These are phyloP conservation scores for Westerdykella aurantiaca DNA, from an alignment of 2,329 filamentous ascomycete genomes.

Conservation along the genomic window DNA sequence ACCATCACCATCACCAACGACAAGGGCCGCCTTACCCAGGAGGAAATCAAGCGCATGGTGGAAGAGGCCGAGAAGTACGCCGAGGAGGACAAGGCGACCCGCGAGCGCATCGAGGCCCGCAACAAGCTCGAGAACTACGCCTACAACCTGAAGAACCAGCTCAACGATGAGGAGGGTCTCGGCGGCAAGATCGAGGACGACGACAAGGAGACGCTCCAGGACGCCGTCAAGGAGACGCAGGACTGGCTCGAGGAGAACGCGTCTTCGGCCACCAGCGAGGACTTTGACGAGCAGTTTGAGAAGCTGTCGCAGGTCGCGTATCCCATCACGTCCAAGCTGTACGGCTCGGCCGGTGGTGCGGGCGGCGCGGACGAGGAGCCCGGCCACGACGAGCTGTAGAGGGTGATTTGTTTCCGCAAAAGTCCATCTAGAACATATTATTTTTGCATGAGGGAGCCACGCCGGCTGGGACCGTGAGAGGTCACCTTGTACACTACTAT, in stretches of 20 bases:
- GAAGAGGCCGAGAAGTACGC: slow-evolving; percentile 97
- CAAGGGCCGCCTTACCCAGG: slow-evolving; percentile 92
- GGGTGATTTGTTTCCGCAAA: slow-evolving; percentile 13
- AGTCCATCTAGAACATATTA: slow-evolving; percentile 4
- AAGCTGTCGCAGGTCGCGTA: slow-evolving; percentile 95
- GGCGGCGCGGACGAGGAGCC: slow-evolving; percentile 61
- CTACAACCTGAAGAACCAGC: slow-evolving; percentile 98
- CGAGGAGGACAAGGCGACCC: slow-evolving; percentile 97
- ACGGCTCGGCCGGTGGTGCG: slow-evolving; percentile 56
- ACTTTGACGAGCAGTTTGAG: slow-evolving; percentile 99
- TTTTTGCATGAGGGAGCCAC: no score
- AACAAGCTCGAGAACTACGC: slow-evolving; percentile 99
- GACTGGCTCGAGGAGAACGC: slow-evolving; percentile 98
- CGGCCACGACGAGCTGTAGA: slow-evolving; percentile 48
- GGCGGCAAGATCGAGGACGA: slow-evolving; percentile 98
- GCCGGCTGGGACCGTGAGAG: no score
- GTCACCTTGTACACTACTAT: no score
- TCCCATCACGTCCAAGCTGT: slow-evolving; percentile 98
- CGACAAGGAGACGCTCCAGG: slow-evolving; percentile 93
- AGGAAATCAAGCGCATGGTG: slow-evolving; percentile 99
- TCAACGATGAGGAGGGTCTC: slow-evolving; percentile 92
- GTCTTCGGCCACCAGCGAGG: slow-evolving; percentile 76
- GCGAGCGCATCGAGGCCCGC: slow-evolving; percentile 92
- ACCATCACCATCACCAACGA: slow-evolving; percentile 99
- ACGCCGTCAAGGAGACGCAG: slow-evolving; percentile 92